Base-by-base conservation (phyloP, 768 basidiomycete genomes). In the Candolleomyces aberdarensis region DNA sequence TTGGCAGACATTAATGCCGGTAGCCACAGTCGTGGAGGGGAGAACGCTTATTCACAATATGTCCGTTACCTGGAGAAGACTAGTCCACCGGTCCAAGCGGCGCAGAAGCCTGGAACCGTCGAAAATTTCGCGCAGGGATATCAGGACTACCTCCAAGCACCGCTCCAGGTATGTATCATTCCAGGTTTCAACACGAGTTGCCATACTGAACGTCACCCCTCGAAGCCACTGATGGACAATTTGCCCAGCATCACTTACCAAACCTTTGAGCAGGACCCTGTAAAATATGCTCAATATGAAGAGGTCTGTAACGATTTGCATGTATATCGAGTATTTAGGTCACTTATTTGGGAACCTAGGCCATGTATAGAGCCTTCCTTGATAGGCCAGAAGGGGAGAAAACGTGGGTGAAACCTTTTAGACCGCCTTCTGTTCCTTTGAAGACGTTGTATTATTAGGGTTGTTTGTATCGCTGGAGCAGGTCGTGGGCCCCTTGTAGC, bases 251-350 rank as follows among this genome's bases (percentile, higher is more conserved):
- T 89, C 64, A 98, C 95, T 11, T 99, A 99, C 73, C 94, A 98
- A 70, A 94, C 93, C 2, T 99, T 99, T 69, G 97, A 99, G 70
- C 86, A 94, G 71, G 97, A 98, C 76, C 96, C 97, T 3, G 88
- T 98, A 62, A 99, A 99, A 74, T 99, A 99, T 71, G 74, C 82
- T 59, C 88, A 93, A 67, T 99, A 99, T 71, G 97, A 99, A 77
- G 92, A 96, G 82, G 92, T 89, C 52, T 32, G 74, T 65, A 19
- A 15, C 17, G 53, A 56, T 46, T 14, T 57, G 7, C 11, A 4
- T 59, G 19, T 59, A 62, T 58, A 53, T 62, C 62, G 49, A 58
- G 9, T 15, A 49, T 44, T 51, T 56, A 31, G n/a, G 48, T 62
- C 10, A 64, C 14, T 29, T 46, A 52, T 22, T 7, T n/a, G 20